Evolutionary conservation across 2,329 filamentous ascomycete genomes (phyloP), one percentile per base, ranked within the genome.

Genomic region (Phialophora macrospora): DNA sequence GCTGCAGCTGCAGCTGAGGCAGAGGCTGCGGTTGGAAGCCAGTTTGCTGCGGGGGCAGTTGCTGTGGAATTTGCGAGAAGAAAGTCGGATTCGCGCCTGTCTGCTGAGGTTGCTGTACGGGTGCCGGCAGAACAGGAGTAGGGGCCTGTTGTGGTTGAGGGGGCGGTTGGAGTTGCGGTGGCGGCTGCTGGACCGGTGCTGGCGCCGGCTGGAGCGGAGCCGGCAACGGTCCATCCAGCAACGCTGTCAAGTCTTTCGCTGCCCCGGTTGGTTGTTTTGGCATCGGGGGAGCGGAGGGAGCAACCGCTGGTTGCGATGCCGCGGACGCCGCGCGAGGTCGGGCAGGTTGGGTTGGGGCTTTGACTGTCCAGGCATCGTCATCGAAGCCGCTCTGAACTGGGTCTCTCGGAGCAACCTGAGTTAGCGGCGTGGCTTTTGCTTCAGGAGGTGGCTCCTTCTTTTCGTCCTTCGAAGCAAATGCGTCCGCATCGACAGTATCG

Each of bases 301-400:
- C 52, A 38, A 80, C 73, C 20, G 82, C 73, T 14, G 79, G 72
- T 17, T 80, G 73, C 24, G 82, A 72, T 34, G 79, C 75, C 55
- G 82, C 70, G 49, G 82, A 72, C 32, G 79, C 75, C 55, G 82
- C 70, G 49, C 75, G 64, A 34, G 57, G 73, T 61, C 61, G 88
- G 85, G 75, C 90, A 17, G 90, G 86, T 22, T 62, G 88, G 85
- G 75, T 90, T 14, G 90, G 86, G 20, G 92, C 91, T 80, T 97
- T 97, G 57, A 97, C 90, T 73, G 96, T 92, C 95, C 95, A 99
- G 8, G 95, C 95, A 80, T 98, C 92, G 74, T 98, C 95, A 59
- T 99, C 95, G 74, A 98, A 98, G 2, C 92, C 92, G 65, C 83
- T 81, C 49, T 79, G 74, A 22, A 60, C 48, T 41, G 78, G 77